Percentiles rank a stretch among this genome's conserved stretches.
Conservation (phyloP, 2,329 filamentous ascomycete genomes). For the Xylariaceae sp. region DNA sequence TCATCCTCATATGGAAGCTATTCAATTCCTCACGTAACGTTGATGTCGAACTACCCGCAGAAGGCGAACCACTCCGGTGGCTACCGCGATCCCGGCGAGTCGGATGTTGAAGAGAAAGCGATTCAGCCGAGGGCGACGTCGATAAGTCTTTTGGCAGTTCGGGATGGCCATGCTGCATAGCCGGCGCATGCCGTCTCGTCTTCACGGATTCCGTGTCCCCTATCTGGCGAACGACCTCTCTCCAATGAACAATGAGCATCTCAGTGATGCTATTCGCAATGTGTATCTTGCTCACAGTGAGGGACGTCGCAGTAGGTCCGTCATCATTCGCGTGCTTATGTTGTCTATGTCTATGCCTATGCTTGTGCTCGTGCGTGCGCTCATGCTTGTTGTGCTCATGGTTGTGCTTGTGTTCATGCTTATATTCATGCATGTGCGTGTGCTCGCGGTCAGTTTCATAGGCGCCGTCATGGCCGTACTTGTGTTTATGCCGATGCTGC, state of each 20-base stretch:
- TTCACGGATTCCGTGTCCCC: slow-evolving; percentile 42
- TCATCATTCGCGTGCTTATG: slow-evolving; percentile 15
- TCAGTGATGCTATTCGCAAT: slow-evolving; percentile 57
- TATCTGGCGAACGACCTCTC: slow-evolving; percentile 59
- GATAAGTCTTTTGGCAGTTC: slow-evolving; percentile 32
- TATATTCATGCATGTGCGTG: slow-evolving; percentile 30
- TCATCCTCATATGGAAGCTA: not conserved
- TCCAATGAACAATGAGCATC: slow-evolving; percentile 64
- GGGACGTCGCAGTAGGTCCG: slow-evolving; percentile 18
- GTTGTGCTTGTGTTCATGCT: slow-evolving; percentile 28
- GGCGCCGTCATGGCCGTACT: not conserved
- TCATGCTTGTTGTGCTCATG: slow-evolving; percentile 8
- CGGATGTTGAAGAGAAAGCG: slow-evolving; percentile 38
- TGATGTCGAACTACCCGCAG: slow-evolving; percentile 36
- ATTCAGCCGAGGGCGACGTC: slow-evolving; percentile 40
- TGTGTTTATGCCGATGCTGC: slow-evolving; percentile 27
- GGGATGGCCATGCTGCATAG: slow-evolving; percentile 6
- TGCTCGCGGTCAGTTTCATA: slow-evolving; percentile 34
- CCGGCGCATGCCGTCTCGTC: slow-evolving; percentile 16
- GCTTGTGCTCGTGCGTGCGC: slow-evolving; percentile 23
- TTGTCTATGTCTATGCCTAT: slow-evolving; percentile 28
- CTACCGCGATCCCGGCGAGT: slow-evolving; percentile 33
- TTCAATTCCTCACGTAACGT: slow-evolving; percentile 25
- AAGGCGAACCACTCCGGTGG: slow-evolving; percentile 34
- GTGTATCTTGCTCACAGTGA: slow-evolving; percentile 51